These are phyloP conservation scores for Solanum neorickii DNA, from an alignment of 257 asterid genomes.

Conservation along the genomic window DNA sequence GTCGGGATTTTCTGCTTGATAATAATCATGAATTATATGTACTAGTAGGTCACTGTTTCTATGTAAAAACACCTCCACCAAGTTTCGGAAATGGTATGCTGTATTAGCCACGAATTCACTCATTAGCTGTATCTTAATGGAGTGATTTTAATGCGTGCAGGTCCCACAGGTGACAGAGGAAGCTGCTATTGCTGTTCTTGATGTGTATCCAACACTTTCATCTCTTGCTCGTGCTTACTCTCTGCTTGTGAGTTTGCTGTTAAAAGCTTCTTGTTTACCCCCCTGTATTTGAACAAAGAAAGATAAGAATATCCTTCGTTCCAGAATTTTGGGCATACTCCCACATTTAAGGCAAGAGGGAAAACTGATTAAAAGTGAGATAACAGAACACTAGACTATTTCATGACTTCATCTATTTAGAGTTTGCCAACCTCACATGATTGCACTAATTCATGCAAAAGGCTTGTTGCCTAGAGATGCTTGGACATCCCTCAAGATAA, in stretches of 20 bases:
- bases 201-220: constrained; percentile 72
- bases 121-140: not conserved
- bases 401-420: not conserved
- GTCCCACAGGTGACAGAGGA: constrained; percentile 97
- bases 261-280: not conserved
- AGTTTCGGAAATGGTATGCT: not conserved
- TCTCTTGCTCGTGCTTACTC: constrained; percentile 84
- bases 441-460: not conserved
- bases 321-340: not conserved
- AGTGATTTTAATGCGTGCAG: constrained; percentile 26
- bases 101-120: not conserved
- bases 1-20: not conserved
- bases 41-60: not conserved
- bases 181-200: constrained; percentile 72
- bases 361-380: not conserved
- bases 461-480: not conserved
- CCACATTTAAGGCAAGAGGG: not conserved
- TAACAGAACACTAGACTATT: not conserved
- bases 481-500: not conserved
- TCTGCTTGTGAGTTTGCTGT: constrained; percentile 51
- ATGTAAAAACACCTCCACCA: not conserved
- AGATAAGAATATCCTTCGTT: not conserved
- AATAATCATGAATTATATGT: not conserved
- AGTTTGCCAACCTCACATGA: not conserved
- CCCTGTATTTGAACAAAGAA: not conserved